Base-by-base conservation (phyloP, 495 filamentous ascomycete species). In the Collariella sp. region DNA sequence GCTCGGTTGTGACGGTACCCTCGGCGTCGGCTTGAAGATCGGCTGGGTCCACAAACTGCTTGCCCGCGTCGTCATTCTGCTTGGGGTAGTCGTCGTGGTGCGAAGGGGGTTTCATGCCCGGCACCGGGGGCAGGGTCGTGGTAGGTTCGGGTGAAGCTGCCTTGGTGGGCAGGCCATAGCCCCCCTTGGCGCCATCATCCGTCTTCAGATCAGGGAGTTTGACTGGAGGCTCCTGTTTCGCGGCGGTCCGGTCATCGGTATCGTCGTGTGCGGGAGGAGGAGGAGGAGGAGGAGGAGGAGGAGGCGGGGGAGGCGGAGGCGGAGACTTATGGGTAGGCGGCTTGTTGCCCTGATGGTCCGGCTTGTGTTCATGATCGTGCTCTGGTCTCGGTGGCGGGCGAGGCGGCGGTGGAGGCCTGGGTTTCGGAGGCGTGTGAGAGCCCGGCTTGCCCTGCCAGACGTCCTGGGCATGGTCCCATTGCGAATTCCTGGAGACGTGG, bases 401-500 rank as follows among this genome's bases (percentile, higher is more conserved):
- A 19, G 47, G 24, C 41, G 33, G 55, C 11, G 26, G 24, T 12
- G 16, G 34, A 26, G 48, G n/a, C 1, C 29, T 31, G 38, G n/a
- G 34, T 16, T 65, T 49, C 9, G 47, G 40, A 7, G 31, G 26
- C n/a, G 15, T 20, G 0, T 42, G 51, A 39, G 41, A 15, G 3
- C 44, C 16, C 6, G 39, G 19, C 16, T 39, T 52, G 45, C 7
- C 13, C 29, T 46, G 53, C 48, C 67, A 65, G 11, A 65, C 55
- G 19, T 69, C 61, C 11, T 60, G 57, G 33, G 65, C 63, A 20
- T 65, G 52, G 24, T 76, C 72, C 71, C 73, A 76, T 64, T 72
- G 64, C 59, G 66, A 78, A 52, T 70, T 79, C 62, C 62, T 67
- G 58, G 63, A 72, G 47, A 87, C 84, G 64, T 88, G 81, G 59